Conservation (phyloP, 2,329 filamentous ascomycete genomes). For the Paramyrothecium roridum region DNA sequence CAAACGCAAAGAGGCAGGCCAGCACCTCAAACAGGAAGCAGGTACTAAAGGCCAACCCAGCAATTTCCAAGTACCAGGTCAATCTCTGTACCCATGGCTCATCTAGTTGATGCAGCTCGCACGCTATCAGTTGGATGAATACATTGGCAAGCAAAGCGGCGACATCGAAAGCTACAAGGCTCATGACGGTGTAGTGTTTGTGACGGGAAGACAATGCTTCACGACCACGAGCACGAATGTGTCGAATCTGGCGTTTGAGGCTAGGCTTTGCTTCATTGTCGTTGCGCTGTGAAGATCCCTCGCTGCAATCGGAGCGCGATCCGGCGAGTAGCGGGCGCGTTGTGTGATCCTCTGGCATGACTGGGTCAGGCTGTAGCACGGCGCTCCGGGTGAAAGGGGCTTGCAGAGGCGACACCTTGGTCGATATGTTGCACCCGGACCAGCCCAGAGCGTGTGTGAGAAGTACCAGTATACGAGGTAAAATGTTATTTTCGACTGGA, state of each 20-base stretch:
- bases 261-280: too few species aligned
- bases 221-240: conserved; percentile 3
- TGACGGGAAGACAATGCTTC: conserved; percentile 28
- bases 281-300: not conserved
- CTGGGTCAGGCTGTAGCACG: not conserved
- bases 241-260: not conserved
- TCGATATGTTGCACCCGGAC: too few species aligned
- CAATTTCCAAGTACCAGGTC: conserved; percentile 39
- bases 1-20: conserved; percentile 59
- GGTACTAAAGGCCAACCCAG: conserved; percentile 55
- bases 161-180: conserved; percentile 42
- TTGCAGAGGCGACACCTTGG: too few species aligned
- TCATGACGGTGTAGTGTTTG: conserved; percentile 44
- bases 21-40: conserved; percentile 63
- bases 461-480: too few species aligned
- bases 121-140: conserved; percentile 45
- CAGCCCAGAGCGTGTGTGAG: too few species aligned
- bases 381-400: too few species aligned
- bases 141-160: conserved; percentile 42
- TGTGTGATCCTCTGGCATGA: not conserved
- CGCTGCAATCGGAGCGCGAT: not conserved
- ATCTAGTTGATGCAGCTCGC: conserved; percentile 37
- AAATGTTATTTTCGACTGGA: too few species aligned
- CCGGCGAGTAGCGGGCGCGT: not conserved
- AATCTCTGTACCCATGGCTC: conserved; percentile 38